Conservation (phyloP, 1,284 basidiomycete genomes). For the Stygiomarasmius scandens region DNA sequence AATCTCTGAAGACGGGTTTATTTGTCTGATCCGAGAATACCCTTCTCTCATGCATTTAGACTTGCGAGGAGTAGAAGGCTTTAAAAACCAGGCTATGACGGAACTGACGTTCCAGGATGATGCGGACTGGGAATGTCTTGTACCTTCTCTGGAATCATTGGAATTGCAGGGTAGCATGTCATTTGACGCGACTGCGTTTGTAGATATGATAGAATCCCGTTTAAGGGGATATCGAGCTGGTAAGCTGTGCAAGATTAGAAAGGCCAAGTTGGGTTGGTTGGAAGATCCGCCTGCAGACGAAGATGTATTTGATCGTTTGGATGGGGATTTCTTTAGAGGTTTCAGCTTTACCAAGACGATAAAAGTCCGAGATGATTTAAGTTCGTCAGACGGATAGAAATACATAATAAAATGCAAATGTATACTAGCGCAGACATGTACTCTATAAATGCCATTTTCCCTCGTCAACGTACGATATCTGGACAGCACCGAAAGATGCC, state of each 20-base stretch:
- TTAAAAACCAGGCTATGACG: not conserved
- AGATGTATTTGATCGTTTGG: not conserved
- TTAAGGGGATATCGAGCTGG: not conserved
- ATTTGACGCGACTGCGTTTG: not conserved
- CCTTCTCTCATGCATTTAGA: not conserved
- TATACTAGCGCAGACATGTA: no score
- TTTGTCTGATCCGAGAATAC: not conserved
- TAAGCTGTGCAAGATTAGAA: not conserved
- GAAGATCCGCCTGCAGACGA: not conserved
- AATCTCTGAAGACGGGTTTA: not conserved
- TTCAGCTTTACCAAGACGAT: not conserved
- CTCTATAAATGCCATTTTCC: no score
- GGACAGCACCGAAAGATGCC: not conserved
- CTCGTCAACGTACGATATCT: not conserved
- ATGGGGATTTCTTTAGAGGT: not conserved
- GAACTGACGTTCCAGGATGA: not conserved
- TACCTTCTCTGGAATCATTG: not conserved
- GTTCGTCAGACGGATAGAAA: no score
- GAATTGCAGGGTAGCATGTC: not conserved
- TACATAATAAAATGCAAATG: no score
- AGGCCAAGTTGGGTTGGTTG: not conserved
- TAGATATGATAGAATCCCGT: constrained; percentile 1
- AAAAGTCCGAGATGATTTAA: not conserved
- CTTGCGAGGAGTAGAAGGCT: not conserved
- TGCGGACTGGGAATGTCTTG: not conserved